These are phyloP conservation scores for Solanum hybrid DNA, from an alignment of 305 asterid species.

Conservation along the genomic window DNA sequence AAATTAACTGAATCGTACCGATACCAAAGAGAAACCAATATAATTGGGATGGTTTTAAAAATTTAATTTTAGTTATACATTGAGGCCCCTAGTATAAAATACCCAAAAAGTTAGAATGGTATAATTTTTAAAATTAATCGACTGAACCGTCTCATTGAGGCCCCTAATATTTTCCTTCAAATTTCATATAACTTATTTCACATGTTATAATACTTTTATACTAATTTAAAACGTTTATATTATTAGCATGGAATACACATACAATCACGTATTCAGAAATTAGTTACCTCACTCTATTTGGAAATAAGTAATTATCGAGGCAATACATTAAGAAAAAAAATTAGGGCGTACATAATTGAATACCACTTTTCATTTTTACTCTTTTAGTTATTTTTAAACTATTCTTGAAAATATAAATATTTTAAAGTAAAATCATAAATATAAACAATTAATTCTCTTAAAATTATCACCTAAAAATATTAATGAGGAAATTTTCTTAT, in stretches of 20 bases:
- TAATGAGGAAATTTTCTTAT: neutral
- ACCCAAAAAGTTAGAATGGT: neutral
- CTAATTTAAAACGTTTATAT: neutral
- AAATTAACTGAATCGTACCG: neutral
- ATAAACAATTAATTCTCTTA: neutral
- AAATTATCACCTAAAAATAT: neutral
- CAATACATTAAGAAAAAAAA: no score
- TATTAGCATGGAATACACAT: neutral
- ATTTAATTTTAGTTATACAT: no score
- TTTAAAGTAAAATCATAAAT: no score
- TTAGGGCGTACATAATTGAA: neutral
- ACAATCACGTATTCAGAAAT: neutral
- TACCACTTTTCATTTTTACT: neutral
- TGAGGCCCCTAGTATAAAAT: no score
- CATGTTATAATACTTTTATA: neutral
- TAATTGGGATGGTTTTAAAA: neutral
- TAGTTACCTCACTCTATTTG: neutral
- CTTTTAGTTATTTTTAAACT: neutral
- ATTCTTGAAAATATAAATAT: neutral
- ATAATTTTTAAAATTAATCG: neutral
- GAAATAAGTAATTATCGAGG: neutral
- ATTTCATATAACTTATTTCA: neutral
- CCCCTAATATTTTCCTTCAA: neutral
- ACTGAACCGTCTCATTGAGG: neutral
- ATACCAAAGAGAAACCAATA: neutral